Base-by-base conservation (phyloP, 306 rosid genomes). In the Lathyrus aphaca region DNA sequence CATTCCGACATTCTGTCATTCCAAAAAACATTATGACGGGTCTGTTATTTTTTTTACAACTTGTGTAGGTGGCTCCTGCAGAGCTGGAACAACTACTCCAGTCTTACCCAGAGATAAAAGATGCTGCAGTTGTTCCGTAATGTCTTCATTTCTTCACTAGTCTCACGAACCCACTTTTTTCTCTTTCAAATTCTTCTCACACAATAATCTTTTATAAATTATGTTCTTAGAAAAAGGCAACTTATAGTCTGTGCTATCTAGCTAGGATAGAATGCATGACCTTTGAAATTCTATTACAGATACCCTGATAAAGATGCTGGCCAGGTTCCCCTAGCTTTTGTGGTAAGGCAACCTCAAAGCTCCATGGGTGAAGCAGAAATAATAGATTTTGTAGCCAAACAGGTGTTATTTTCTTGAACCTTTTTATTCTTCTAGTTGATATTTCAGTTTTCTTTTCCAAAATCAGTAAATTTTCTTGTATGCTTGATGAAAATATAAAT, bases 251-350 rank as follows among this genome's bases (percentile, higher is more conserved):
- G 19, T 57, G 63, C 40, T 29, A 30, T 35, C 42, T 27, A 3
- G 39, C 23, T 37, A 35, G 21, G 25, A 60, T 46, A 35, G 14
- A 62, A 39, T 29, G 13, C 15, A 38, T 49, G 23, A 75, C 63
- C 55, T 58, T 37, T 50, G 19, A 39, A 25, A 16, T 25, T 50
- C 5, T 39, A 38, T 10, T 23, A 60, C 74, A 89, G 96, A 67
- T 89, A 79, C 61, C 90, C 92, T 5, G 87, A 86, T 68, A 90
- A 83, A 23, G 90, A 86, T 70, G 92, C 88, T 0, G 96, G 96
- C n/a, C 92, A 89, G 39, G 72, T 89, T 32, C 96, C 96, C 3
- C 69, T 89, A 80, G 90, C 92, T 10, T 83, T 71, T 50, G 86
- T 89, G 40, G 83, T 86, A 53, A 81, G 86, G 79, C 57, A 70